These are phyloP conservation scores for Fraxinus platypoda DNA, from an alignment of 305 asterid species.

Conservation along the genomic window DNA sequence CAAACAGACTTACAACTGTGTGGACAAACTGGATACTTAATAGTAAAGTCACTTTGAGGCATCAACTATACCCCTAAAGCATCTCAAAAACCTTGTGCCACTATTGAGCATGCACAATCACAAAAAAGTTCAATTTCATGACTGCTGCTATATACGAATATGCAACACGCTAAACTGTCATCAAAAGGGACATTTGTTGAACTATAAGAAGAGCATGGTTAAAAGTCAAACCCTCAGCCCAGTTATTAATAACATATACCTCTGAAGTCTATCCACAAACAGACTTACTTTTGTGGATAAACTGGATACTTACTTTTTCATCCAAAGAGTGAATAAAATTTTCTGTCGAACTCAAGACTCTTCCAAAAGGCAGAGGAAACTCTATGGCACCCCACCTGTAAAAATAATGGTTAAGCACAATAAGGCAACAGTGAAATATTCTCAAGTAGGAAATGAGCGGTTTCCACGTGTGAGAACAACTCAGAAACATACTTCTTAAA, in stretches of 20 bases:
- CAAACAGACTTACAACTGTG: neutral
- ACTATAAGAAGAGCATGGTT: neutral
- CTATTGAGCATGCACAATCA: neutral
- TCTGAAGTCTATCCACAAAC: neutral
- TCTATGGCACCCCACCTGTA: conserved; percentile 76
- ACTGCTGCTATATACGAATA: neutral
- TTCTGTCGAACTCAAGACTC: conserved; percentile 83
- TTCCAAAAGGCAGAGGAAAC: conserved; percentile 89
- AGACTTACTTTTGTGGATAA: neutral
- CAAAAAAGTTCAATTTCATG: neutral
- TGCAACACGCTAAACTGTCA: neutral
- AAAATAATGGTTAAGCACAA: conserved; percentile 16
- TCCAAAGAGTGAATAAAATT: conserved; percentile 75
- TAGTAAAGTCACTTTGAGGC: neutral
- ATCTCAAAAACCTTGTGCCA: neutral
- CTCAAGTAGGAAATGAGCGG: conserved; percentile 6
- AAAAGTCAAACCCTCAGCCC: neutral
- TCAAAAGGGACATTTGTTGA: neutral
- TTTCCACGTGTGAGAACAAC: conserved; percentile 9
- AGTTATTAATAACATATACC: neutral
- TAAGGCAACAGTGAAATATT: conserved; percentile 1
- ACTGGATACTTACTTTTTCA: conserved; percentile 57
- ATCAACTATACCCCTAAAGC: neutral
- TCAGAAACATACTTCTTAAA: conserved; percentile 65
- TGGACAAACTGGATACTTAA: neutral